phyloP scores from a whole-genome alignment of 1,284 basidiomycete genomes.

The Apiotrichum akiyoshidainum region DNA sequence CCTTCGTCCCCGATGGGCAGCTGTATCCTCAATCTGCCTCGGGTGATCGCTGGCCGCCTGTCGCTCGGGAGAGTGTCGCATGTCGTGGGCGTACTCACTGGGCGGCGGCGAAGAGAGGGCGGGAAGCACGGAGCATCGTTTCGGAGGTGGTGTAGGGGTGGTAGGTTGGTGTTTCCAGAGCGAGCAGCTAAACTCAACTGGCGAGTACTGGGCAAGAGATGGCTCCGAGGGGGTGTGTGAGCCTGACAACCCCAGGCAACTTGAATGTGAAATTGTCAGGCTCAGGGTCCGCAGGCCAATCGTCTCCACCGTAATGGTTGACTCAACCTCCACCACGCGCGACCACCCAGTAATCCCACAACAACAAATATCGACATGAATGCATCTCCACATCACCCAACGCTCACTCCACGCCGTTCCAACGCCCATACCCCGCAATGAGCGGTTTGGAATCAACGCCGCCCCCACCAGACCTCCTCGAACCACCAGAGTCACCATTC shows the following conservation, averaged over 20 bases:
- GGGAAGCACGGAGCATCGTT: conserved; percentile 72
- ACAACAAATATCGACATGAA: not conserved
- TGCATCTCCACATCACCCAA: not conserved
- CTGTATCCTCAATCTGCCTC: too few species aligned
- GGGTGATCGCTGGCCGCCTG: not conserved
- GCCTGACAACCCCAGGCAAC: conserved; percentile 13
- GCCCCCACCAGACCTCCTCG: conserved; percentile 11
- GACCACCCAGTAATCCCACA: not conserved
- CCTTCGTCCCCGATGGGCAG: too few species aligned
- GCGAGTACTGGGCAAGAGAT: not conserved
- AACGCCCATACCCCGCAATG: not conserved
- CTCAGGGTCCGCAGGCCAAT: not conserved
- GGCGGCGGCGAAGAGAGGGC: conserved; percentile 58
- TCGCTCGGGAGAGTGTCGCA: not conserved
- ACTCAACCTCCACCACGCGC: not conserved
- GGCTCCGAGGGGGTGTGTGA: conserved; percentile 7
- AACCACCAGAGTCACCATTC: conserved; percentile 5
- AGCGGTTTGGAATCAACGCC: conserved; percentile 2
- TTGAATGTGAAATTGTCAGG: conserved; percentile 11
- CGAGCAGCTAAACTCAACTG: too few species aligned
- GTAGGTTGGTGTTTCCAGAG: not conserved
- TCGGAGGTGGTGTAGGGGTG: conserved; percentile 2
- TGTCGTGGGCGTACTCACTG: conserved; percentile 27
- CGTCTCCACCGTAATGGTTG: not conserved
- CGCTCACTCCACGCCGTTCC: not conserved